These are phyloP conservation scores for Pogostemon cablin DNA, from an alignment of 257 asterid species.

Conservation along the genomic window DNA sequence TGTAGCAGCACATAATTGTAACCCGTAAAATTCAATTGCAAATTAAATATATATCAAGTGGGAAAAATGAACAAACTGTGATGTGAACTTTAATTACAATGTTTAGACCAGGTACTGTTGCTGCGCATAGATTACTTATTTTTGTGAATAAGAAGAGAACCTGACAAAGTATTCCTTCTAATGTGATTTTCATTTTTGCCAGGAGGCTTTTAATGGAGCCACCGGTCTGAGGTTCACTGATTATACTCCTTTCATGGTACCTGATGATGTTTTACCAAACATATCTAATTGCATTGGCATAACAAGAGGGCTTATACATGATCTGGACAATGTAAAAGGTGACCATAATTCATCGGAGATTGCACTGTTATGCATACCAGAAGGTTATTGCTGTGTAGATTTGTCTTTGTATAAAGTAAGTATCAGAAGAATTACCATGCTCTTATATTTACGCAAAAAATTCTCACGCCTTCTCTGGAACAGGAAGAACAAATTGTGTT, in stretches of 20 bases:
- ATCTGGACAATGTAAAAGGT: conserved; percentile 47
- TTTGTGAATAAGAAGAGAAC: conserved; percentile 17
- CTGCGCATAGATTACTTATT: conserved; percentile 6
- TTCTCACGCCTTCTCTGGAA: conserved; percentile 38
- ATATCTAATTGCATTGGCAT: conserved; percentile 75
- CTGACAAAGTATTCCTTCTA: conserved; percentile 21
- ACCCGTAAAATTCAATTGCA: background rate
- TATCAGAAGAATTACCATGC: conserved; percentile 1
- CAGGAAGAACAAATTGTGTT: conserved; percentile 89
- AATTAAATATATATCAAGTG: conserved; percentile 1
- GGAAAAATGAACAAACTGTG: conserved; percentile 14
- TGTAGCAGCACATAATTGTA: conserved; percentile 8
- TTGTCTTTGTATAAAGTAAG: conserved; percentile 80
- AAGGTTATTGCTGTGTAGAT: conserved; percentile 81
- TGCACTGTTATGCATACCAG: conserved; percentile 70
- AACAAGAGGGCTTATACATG: conserved; percentile 62
- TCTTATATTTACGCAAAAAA: conserved; percentile 28
- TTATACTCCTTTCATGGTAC: conserved; percentile 72
- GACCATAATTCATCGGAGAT: conserved; percentile 55
- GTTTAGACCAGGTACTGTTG: background rate
- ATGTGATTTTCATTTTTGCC: conserved; percentile 23
- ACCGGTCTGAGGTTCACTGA: conserved; percentile 54
- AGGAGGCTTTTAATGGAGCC: conserved; percentile 58
- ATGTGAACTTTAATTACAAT: background rate
- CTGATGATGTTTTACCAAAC: conserved; percentile 62